Base-by-base conservation (phyloP, 2,329 filamentous ascomycete genomes). In the Biscogniauxia mediterranea region DNA sequence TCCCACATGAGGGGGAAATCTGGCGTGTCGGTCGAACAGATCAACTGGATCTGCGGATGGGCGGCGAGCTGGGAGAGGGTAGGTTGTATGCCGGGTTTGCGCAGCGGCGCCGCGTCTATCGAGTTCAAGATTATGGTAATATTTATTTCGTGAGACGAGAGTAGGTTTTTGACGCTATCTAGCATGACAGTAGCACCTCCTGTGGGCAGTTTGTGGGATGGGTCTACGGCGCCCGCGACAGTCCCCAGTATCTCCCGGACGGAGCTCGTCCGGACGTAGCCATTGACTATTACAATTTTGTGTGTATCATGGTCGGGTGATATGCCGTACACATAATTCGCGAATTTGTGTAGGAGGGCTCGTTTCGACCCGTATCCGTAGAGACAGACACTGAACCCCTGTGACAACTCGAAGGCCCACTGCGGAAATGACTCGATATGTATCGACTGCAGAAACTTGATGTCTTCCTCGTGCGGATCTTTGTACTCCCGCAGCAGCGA, bases 311-410 rank as follows among this genome's bases (percentile, higher is more conserved):
- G 73, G 13, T 77, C 72, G 1, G 65, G 61, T 17, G 68, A 71
- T 21, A 74, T 75, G 56, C 82, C 76, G 70, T 91, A 85, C 15
- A 91, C 71, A 74, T 91, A 85, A 59, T 86, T 84, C 0, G 92
- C 93, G 73, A 97, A 96, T 52, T 85, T 82, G 62, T 89, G 86
- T 9, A 94, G 80, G 0, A 98, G 83, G 2, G 81, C 78, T 38
- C 91, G 84, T 76, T 99, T 99, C 2, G 93, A 96, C 0, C 95
- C 95, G 73, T 92, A 96, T 28, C 95, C 95, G 73, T 96, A 97
- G 0, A 97, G 78, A 72, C 95, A 97, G 56, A 98, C 81, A 70
- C 91, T 93, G 80, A 97, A 98, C 21, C 88, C 88, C 73, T 97
- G 87, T 5, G 87, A 82, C 17, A 98, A 83, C 78, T 99, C 95